Conservation (phyloP, 2,329 filamentous ascomycete genomes). For the Pezicula carpinea region DNA sequence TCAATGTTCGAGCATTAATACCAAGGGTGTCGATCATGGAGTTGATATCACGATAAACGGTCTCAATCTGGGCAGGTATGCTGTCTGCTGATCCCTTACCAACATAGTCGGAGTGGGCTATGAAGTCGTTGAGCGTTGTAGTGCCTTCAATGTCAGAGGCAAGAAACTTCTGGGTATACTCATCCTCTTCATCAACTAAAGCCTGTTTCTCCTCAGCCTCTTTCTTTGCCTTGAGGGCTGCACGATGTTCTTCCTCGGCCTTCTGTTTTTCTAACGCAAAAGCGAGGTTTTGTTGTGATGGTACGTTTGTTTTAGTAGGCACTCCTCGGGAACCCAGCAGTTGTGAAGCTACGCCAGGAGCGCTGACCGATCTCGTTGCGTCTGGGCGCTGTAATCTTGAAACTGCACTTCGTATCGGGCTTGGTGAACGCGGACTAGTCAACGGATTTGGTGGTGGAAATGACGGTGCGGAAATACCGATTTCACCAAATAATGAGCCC, state of each 20-base stretch:
- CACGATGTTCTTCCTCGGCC: conserved; percentile 23
- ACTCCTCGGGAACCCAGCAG: conserved; percentile 42
- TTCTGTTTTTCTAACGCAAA: conserved; percentile 21
- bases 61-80: conserved; percentile 59
- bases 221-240: conserved; percentile 43
- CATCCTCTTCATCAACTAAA: conserved; percentile 65
- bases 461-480: conserved; percentile 48
- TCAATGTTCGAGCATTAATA: conserved; percentile 65
- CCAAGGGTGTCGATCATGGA: conserved; percentile 93
- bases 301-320: conserved; percentile 45
- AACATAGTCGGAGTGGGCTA: conserved; percentile 54
- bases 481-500: conserved; percentile 48
- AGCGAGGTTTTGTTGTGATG: conserved; percentile 22
- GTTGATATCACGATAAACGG: conserved; percentile 75
- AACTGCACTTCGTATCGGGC: conserved; percentile 58
- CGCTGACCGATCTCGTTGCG: conserved; percentile 52
- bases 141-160: conserved; percentile 57
- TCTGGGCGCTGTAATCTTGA: conserved; percentile 45
- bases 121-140: conserved; percentile 60
- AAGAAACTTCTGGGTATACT: conserved; percentile 60
- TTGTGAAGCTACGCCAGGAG: conserved; percentile 54
- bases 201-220: conserved; percentile 53
- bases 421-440: conserved; percentile 67
- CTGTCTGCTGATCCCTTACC: conserved; percentile 43
- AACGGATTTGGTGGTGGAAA: conserved; percentile 43